phyloP scores from a whole-genome alignment of 2,329 filamentous ascomycete species.

The Sphaerulina populicola region DNA sequence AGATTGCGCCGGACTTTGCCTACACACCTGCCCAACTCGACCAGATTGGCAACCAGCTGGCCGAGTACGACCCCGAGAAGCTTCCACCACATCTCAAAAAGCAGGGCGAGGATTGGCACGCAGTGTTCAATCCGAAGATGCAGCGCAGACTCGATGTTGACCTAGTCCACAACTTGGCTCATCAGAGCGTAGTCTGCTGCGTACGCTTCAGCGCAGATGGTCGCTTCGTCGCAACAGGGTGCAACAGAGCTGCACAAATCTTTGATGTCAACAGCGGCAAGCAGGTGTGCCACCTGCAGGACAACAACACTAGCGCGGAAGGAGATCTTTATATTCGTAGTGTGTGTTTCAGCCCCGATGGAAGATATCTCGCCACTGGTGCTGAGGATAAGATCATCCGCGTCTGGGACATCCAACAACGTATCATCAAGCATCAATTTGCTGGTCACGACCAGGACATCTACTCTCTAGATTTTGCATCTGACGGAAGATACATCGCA shows the following conservation, averaged over 20 bases:
- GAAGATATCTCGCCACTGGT: constrained; percentile 85
- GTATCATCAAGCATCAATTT: constrained; percentile 85
- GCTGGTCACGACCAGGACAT: constrained; percentile 98
- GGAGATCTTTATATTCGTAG: constrained; percentile 95
- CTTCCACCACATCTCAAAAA: constrained; percentile 82
- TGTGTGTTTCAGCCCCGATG: constrained; percentile 97
- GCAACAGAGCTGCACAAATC: constrained; percentile 98
- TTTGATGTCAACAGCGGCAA: constrained; percentile 84
- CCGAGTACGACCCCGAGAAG: constrained; percentile 78
- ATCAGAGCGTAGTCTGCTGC: constrained; percentile 96
- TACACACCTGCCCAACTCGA: constrained; percentile 32
- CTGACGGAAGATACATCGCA: constrained; percentile 86
- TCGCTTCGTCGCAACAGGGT: constrained; percentile 91
- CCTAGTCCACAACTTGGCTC: constrained; percentile 81
- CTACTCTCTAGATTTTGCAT: constrained; percentile 89
- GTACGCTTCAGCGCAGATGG: constrained; percentile 94
- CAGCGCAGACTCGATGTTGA: constrained; percentile 87
- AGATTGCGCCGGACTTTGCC: constrained; percentile 27
- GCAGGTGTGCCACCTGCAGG: constrained; percentile 82
- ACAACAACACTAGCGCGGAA: constrained; percentile 75
- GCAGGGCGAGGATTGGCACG: constrained; percentile 86
- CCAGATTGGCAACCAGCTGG: constrained; percentile 61
- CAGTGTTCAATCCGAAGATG: constrained; percentile 83
- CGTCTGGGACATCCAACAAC: constrained; percentile 84
- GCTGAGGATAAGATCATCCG: constrained; percentile 96